A percentile compares a stretch with the other conserved stretches of the same genome.
These are phyloP conservation scores for Yarrowia sp. DNA, from an alignment of 805 yeast genomes.

Conservation along the genomic window DNA sequence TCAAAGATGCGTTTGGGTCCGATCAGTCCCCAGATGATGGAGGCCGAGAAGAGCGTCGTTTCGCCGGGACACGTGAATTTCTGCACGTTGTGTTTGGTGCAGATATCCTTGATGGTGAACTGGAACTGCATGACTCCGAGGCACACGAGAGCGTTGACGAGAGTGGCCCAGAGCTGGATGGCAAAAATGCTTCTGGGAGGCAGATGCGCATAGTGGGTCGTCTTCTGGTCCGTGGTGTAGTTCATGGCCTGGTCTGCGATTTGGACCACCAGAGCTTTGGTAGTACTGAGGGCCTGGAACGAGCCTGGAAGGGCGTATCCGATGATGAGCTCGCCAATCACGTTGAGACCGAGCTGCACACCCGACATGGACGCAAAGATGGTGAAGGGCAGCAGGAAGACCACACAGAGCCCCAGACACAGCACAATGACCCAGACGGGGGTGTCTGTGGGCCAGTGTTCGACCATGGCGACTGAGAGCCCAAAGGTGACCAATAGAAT, in stretches of 20 bases:
- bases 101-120: neutral
- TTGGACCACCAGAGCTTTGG: slow-evolving; percentile 42
- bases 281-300: slow-evolving; percentile 36
- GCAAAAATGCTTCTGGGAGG: slow-evolving; percentile 56
- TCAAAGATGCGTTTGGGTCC: slow-evolving; percentile 13
- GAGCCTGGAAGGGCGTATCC: slow-evolving; percentile 20
- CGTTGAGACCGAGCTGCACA: slow-evolving; percentile 1
- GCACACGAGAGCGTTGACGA: slow-evolving; percentile 8
- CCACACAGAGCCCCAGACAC: slow-evolving; percentile 1
- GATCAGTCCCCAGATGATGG: slow-evolving; percentile 10
- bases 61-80: neutral
- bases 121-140: slow-evolving; percentile 3
- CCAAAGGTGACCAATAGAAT: slow-evolving; percentile 9
- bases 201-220: slow-evolving; percentile 64
- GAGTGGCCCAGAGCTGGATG: slow-evolving; percentile 19
- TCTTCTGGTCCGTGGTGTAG: slow-evolving; percentile 63
- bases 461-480: neutral
- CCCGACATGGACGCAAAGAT: slow-evolving; percentile 5
- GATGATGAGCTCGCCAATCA: neutral
- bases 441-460: slow-evolving; percentile 15
- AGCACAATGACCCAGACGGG: slow-evolving; percentile 12
- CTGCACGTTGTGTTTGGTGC: slow-evolving; percentile 1
- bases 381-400: slow-evolving; percentile 10
- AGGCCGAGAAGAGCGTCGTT: slow-evolving; percentile 1
- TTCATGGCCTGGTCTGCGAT: slow-evolving; percentile 58